phyloP scores from a whole-genome alignment of 2,329 filamentous ascomycete species.

The Ophiostoma sp. region DNA sequence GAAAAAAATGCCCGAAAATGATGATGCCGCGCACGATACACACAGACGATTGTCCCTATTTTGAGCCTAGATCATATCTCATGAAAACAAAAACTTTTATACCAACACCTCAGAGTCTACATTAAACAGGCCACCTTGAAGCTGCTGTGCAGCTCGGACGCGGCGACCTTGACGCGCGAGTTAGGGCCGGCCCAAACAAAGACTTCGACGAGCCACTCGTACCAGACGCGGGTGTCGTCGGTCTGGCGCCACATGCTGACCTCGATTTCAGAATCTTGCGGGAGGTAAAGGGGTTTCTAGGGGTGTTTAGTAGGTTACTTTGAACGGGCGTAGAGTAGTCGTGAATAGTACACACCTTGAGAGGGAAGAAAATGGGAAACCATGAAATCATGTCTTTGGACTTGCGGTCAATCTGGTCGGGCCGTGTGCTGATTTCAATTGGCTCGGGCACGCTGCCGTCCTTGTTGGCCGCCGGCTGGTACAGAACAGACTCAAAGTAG shows the following conservation, averaged over 20 bases:
- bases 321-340: too few relatives aligned
- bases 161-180: slow-evolving; percentile 63
- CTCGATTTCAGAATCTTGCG: slow-evolving; percentile 79
- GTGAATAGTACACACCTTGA: slow-evolving; percentile 65
- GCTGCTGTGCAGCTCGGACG: slow-evolving; percentile 68
- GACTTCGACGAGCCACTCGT: slow-evolving; percentile 94
- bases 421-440: slow-evolving; percentile 89
- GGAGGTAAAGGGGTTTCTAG: slow-evolving; percentile 81
- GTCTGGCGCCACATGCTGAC: slow-evolving; percentile 96
- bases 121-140: slow-evolving; percentile 70
- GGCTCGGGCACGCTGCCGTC: slow-evolving; percentile 46
- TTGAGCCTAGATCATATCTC: slow-evolving; percentile 11
- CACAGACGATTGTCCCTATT: neutral
- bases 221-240: slow-evolving; percentile 95
- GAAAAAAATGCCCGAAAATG: neutral
- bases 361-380: slow-evolving; percentile 97
- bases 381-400: slow-evolving; percentile 98
- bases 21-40: neutral
- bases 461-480: slow-evolving; percentile 50
- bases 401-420: slow-evolving; percentile 86
- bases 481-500: slow-evolving; percentile 97
- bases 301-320: neutral
- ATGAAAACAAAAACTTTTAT: slow-evolving; percentile 1
- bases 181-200: slow-evolving; percentile 66
- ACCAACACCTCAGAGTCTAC: slow-evolving; percentile 40